Conservation (phyloP, 176 grass and related monocot genomes). For the Thalia dealbata region DNA sequence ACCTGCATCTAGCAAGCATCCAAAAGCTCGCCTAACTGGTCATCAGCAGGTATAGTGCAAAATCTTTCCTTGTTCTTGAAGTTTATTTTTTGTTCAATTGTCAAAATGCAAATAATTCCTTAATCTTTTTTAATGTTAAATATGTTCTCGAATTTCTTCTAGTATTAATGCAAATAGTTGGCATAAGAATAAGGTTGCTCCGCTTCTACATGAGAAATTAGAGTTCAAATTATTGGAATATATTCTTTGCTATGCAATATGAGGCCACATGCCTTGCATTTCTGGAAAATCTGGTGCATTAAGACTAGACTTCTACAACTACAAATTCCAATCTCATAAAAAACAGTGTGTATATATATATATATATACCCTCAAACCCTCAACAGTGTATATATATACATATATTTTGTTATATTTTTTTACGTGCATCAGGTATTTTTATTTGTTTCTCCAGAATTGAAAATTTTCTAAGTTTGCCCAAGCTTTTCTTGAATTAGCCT, state of each 20-base stretch:
- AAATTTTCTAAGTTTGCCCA: background rate
- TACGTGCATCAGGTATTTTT: background rate
- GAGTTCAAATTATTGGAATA: too few relatives aligned
- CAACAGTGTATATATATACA: too few relatives aligned
- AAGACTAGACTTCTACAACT: too few relatives aligned
- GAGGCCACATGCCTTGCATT: too few relatives aligned
- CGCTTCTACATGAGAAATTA: too few relatives aligned
- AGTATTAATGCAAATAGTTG: background rate
- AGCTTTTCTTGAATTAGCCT: constrained; percentile 18
- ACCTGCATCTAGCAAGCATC: constrained; percentile 59
- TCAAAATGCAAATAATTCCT: background rate
- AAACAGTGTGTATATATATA: too few relatives aligned
- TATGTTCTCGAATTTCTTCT: background rate
- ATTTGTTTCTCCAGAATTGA: background rate
- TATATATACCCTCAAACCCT: too few relatives aligned
- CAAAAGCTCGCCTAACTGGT: constrained; percentile 85
- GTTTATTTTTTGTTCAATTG: background rate
- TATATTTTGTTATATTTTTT: too few relatives aligned
- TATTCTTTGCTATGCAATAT: too few relatives aligned
- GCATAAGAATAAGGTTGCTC: too few relatives aligned
- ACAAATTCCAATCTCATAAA: too few relatives aligned
- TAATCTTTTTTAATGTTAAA: background rate
- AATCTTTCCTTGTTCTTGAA: background rate
- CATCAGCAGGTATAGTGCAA: constrained; percentile 78
- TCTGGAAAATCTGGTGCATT: too few relatives aligned